A percentile compares a stretch with the other conserved stretches of the same genome.
These are phyloP conservation scores for Epichloe baconii DNA, from an alignment of 2,329 filamentous ascomycete genomes.

Conservation along the genomic window DNA sequence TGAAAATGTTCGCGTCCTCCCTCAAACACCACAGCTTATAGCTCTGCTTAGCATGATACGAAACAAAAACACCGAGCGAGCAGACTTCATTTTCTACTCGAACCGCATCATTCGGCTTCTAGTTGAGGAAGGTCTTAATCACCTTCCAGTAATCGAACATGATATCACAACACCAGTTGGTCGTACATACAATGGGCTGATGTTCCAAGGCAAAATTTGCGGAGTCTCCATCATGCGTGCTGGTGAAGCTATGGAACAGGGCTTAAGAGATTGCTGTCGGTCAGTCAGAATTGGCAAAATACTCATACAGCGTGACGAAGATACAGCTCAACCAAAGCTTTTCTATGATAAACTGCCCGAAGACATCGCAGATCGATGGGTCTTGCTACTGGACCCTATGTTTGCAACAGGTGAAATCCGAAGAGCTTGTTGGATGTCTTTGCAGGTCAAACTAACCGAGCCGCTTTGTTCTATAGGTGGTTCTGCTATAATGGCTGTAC, in stretches of 20 bases:
- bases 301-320: conserved; percentile 91
- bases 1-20: conserved; percentile 80
- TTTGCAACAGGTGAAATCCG: conserved; percentile 68
- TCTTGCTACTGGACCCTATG: conserved; percentile 94
- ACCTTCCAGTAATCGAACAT: conserved; percentile 82
- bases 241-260: conserved; percentile 97
- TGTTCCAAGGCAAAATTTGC: conserved; percentile 96
- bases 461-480: conserved; percentile 45
- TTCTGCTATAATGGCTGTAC: conserved; percentile 92
- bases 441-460: neutral
- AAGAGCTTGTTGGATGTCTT: neutral
- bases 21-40: conserved; percentile 93
- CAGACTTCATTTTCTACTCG: conserved; percentile 98
- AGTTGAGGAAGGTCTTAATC: conserved; percentile 94
- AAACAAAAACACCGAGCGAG: conserved; percentile 76
- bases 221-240: conserved; percentile 98
- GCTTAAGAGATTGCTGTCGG: conserved; percentile 86
- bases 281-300: conserved; percentile 99
- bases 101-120: conserved; percentile 95
- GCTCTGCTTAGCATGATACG: conserved; percentile 89
- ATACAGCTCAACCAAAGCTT: conserved; percentile 79
- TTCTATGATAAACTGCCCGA: conserved; percentile 97
- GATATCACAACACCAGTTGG: conserved; percentile 86
- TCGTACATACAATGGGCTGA: conserved; percentile 74
- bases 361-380: conserved; percentile 88